phyloP scores from a whole-genome alignment of 2,329 filamentous ascomycete genomes.

The Madurella mycetomatis region DNA sequence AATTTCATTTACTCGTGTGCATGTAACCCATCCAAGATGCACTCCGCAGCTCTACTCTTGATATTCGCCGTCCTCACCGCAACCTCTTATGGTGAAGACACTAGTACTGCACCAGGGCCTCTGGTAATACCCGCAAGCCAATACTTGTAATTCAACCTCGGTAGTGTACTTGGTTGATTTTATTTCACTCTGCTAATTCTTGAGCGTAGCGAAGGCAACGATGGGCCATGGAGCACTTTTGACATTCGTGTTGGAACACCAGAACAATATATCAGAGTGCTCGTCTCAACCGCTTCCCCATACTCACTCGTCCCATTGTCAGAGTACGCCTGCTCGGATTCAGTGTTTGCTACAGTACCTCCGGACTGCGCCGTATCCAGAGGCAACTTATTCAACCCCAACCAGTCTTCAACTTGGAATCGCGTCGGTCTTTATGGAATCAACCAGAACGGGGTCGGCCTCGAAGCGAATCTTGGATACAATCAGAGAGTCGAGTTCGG shows the following conservation, averaged over 20 bases:
- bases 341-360: conserved; percentile 31
- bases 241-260: conserved; percentile 35
- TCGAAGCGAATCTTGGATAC: conserved; percentile 38
- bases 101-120: conserved; percentile 9
- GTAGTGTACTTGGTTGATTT: conserved; percentile 5
- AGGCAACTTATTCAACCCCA: conserved; percentile 33
- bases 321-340: conserved; percentile 30
- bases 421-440: conserved; percentile 32
- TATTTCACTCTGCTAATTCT: conserved; percentile 10
- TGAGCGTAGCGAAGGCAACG: conserved; percentile 34
- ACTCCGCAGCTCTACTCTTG: conserved; percentile 9
- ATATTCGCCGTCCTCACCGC: conserved; percentile 10
- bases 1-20: background rate
- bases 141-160: conserved; percentile 31
- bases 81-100: conserved; percentile 8
- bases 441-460: conserved; percentile 34
- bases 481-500: conserved; percentile 27
- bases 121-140: conserved; percentile 34
- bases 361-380: conserved; percentile 34
- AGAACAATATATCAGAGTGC: conserved; percentile 34
- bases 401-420: conserved; percentile 34
- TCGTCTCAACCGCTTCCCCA: conserved; percentile 38
- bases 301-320: conserved; percentile 33
- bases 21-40: conserved; percentile 17
- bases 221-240: conserved; percentile 40